Evolutionary conservation across 1,139 yeast genomes (phyloP), one percentile per base, ranked within the genome.

Genomic region (Blastobotrys arbuscula): DNA sequence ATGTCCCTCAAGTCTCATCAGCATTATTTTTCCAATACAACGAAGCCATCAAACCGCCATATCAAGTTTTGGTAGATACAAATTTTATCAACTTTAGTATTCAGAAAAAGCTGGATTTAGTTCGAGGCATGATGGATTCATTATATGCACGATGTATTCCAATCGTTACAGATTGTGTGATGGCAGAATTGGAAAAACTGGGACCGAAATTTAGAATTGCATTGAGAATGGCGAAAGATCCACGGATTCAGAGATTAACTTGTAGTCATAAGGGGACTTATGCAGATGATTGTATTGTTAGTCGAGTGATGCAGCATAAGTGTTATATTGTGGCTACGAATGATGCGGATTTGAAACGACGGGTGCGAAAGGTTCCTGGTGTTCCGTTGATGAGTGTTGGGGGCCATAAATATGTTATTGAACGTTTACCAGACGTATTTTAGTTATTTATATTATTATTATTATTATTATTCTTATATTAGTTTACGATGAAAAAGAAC

Each of bases 331-430:
- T 92, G 38, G 98, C 98, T 41, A 90, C 97, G 1, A 92, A 92
- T 67, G 98, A 92, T 81, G 97, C 96, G n/a, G 97, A 92, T 60
- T 73, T 92, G 64, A 92, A 92, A 67, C 81, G 97, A 63, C 78
- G 98, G 66, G 78, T 92, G 39, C 79, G 98, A 70, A 92, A 92
- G 68, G 89, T 92, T 15, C 98, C 97, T 1, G 98, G 98, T 61
- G 86, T 92, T 54, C 98, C 98, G 10, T 74, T 92, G 42, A 81
- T 92, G 92, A 88, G 96, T 67, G 98, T 92, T 16, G 98, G 97
- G 42, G 86, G 86, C 2, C 96, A 88, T 64, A 74, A 89, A 2
- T 92, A 90, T 66, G 96, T 86, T 38, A 84, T 92, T 56, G 98
- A 92, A 67, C 78, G 97, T 64, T 76, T 92, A 50, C 98, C 98